phyloP scores from a whole-genome alignment of 2,329 filamentous ascomycete species.

The Pseudocercospora eumusae region DNA sequence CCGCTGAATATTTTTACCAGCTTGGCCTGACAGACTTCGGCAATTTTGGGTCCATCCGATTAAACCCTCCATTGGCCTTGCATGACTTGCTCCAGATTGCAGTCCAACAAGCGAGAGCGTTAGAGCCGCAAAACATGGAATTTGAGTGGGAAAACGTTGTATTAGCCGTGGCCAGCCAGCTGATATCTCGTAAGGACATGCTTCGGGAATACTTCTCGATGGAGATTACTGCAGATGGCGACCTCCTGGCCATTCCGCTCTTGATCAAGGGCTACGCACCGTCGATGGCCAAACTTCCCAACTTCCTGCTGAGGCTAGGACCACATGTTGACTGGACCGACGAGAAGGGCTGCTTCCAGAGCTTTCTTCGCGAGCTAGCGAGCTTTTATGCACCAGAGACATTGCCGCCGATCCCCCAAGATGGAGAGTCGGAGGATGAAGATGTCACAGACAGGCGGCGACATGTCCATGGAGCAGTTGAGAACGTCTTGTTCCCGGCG shows the following conservation, averaged over 20 bases:
- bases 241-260: slow-evolving; percentile 77
- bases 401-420: slow-evolving; percentile 57
- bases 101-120: slow-evolving; percentile 63
- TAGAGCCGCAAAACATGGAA: slow-evolving; percentile 48
- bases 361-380: slow-evolving; percentile 82
- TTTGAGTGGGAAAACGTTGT: slow-evolving; percentile 69
- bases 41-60: slow-evolving; percentile 84
- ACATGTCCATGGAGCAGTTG: slow-evolving; percentile 70
- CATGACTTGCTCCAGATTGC: slow-evolving; percentile 71
- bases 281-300: slow-evolving; percentile 79
- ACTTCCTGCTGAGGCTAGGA: slow-evolving; percentile 83
- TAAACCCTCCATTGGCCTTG: slow-evolving; percentile 73
- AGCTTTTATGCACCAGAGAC: slow-evolving; percentile 88
- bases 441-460: slow-evolving; percentile 50
- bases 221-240: slow-evolving; percentile 74
- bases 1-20: slow-evolving; percentile 92
- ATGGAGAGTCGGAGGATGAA: slow-evolving; percentile 44
- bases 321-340: slow-evolving; percentile 84
- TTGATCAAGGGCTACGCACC: slow-evolving; percentile 88
- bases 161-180: slow-evolving; percentile 63
- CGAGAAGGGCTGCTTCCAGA: slow-evolving; percentile 82
- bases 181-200: slow-evolving; percentile 80
- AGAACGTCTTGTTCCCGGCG: slow-evolving; percentile 86
- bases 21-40: slow-evolving; percentile 91
- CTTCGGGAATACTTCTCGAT: slow-evolving; percentile 89